phyloP scores from a whole-genome alignment of 2,329 filamentous ascomycete genomes.

The Alternaria infectoria region DNA sequence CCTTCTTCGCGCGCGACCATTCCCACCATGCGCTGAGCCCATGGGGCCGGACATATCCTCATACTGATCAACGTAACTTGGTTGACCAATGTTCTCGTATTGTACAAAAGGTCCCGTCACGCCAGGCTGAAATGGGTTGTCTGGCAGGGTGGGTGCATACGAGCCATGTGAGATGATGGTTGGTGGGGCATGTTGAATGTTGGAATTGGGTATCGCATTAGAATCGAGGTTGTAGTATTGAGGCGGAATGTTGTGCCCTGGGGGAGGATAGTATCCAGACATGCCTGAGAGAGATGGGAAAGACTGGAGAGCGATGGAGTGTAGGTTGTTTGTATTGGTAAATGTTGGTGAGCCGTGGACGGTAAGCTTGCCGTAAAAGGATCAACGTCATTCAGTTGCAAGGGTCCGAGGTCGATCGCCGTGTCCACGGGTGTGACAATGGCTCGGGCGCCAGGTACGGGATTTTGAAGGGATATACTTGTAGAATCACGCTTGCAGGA shows the following conservation, averaged over 20 bases:
- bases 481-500: conserved; percentile 28
- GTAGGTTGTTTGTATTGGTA: conserved; percentile 22
- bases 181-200: conserved; percentile 32
- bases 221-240: conserved; percentile 47
- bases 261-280: conserved; percentile 47
- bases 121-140: conserved; percentile 41
- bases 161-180: conserved; percentile 40
- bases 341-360: conserved; percentile 25
- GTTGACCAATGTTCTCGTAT: conserved; percentile 42
- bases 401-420: conserved; percentile 45
- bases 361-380: conserved; percentile 33
- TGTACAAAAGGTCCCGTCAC: conserved; percentile 40
- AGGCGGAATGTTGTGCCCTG: conserved; percentile 41
- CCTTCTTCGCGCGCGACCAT: conserved; percentile 39
- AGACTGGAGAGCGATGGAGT: conserved; percentile 25
- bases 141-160: conserved; percentile 35
- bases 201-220: conserved; percentile 31
- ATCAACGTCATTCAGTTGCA: conserved; percentile 50
- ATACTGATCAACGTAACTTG: conserved; percentile 44
- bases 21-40: conserved; percentile 35
- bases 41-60: conserved; percentile 40
- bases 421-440: conserved; percentile 32
- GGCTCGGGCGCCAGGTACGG: conserved; percentile 38
- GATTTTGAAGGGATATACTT: conserved; percentile 20
- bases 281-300: conserved; percentile 31